Conservation (phyloP, 192 early-diverging fungal genomes). For the Gamsiella multidivaricata region DNA sequence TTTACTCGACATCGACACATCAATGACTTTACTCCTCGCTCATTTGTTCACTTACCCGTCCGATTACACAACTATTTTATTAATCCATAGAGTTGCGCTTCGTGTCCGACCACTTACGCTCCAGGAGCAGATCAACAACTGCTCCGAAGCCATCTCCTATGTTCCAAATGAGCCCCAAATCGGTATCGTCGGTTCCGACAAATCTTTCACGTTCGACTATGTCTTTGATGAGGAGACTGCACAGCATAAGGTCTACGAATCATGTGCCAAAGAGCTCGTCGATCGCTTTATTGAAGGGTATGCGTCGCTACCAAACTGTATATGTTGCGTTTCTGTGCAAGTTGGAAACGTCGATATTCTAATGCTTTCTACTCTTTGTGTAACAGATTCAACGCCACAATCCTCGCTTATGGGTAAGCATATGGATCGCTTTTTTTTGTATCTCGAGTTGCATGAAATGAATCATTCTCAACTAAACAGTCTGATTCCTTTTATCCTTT, state of each 20-base stretch:
- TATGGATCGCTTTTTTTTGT: background rate
- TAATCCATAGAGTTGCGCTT: conserved; percentile 82
- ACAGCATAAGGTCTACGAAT: conserved; percentile 69
- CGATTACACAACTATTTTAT: background rate
- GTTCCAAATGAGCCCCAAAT: conserved; percentile 73
- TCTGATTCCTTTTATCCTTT: background rate
- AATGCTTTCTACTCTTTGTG: background rate
- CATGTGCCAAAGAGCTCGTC: conserved; percentile 68
- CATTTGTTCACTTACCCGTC: background rate
- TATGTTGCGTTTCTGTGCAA: background rate
- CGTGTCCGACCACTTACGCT: conserved; percentile 81
- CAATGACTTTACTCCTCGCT: too few relatives aligned
- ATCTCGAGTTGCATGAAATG: background rate
- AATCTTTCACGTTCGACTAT: conserved; percentile 77
- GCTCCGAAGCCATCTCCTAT: conserved; percentile 67
- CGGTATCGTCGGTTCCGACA: conserved; percentile 67
- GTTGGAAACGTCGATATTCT: background rate
- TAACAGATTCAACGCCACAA: conserved; percentile 89
- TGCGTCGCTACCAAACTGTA: conserved; percentile 2
- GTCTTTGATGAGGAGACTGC: conserved; percentile 67
- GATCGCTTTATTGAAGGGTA: conserved; percentile 80
- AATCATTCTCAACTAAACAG: background rate
- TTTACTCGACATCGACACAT: too few relatives aligned
- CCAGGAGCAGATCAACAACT: conserved; percentile 76
- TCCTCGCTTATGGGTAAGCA: conserved; percentile 86